A percentile compares a stretch with the other conserved stretches of the same genome.
phyloP scores from a whole-genome alignment of 768 basidiomycete genomes.

The Chalciporus chontae region DNA sequence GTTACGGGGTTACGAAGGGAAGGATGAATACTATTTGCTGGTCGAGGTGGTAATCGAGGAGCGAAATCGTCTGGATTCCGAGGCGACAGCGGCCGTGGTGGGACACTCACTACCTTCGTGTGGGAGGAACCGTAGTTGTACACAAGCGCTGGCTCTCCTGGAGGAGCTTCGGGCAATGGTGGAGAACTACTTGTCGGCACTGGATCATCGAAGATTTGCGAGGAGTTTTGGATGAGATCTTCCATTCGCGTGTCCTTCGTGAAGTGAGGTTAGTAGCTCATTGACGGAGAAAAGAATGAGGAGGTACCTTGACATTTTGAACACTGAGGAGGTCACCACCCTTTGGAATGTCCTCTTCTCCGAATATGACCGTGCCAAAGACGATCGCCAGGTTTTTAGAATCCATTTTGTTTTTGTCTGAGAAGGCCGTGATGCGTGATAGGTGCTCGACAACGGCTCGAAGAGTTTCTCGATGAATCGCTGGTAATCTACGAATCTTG shows the following conservation, averaged over 20 bases:
- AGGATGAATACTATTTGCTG: constrained; percentile 74
- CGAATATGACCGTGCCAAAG: constrained; percentile 85
- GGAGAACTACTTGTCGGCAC: constrained; percentile 46
- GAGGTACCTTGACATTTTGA: constrained; percentile 66
- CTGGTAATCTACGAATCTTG: constrained; percentile 79
- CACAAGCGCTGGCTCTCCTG: constrained; percentile 55
- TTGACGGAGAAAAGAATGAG: constrained; percentile 30
- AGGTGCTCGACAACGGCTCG: constrained; percentile 82
- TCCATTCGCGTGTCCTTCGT: constrained; percentile 74
- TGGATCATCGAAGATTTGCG: constrained; percentile 63
- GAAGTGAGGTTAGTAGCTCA: constrained; percentile 10
- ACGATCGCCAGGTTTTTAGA: constrained; percentile 88
- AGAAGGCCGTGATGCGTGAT: constrained; percentile 58
- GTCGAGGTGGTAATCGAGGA: constrained; percentile 65
- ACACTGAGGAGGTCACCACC: constrained; percentile 72
- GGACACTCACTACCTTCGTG: constrained; percentile 58
- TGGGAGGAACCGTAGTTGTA: constrained; percentile 68
- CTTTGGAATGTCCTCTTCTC: constrained; percentile 86
- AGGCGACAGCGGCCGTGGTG: constrained; percentile 22
- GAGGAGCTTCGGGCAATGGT: constrained; percentile 70
- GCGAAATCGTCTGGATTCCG: constrained; percentile 61
- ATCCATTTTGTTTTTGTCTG: constrained; percentile 90
- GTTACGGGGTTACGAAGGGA: constrained; percentile 56
- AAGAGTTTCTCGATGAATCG: constrained; percentile 82
- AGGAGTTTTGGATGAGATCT: constrained; percentile 72